Base-by-base conservation (phyloP, 345 rosid genomes). In the Iberis pinnata region DNA sequence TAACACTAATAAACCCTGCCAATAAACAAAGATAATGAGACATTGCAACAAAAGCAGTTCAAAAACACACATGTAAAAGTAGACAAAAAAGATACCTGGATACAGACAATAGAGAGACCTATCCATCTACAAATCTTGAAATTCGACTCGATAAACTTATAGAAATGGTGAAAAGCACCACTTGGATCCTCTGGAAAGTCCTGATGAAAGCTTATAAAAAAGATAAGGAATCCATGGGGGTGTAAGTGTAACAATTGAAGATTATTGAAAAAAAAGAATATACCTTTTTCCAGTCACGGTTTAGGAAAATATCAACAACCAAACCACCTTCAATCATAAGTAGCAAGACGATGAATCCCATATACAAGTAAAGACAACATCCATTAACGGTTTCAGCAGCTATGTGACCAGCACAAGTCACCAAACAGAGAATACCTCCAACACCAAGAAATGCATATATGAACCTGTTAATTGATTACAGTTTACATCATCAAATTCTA, bases 361-460 rank as follows among this genome's bases (percentile, higher is more conserved):
- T 87, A 58, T 87, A 90, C 96, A 81, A 53, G 75, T 76, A 92
- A 69, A 92, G 88, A 76, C 93, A 92, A 65, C 85, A 85, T 45
- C 88, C 84, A 60, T 81, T 79, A 14, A 75, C 81, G 57, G 95
- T 92, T 63, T 78, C 89, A 33, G 95, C 90, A 61, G 88, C 93
- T 64, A 83, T 69, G 67, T 92, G 98, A 12, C 97, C 97, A 9
- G 71, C 65, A 67, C 88, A 80, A 61, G 95, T 77, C 68, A 88
- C 71, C 47, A 80, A 60, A 68, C 93, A 81, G 46, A 92, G 68
- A 69, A 65, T 19, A 15, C 78, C 64, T 12, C 97, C 95, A 27
- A 77, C 73, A 43, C 84, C 81, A 65, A 92, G 83, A 68, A 79
- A 72, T 24, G 81, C 43, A 76, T 77, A 88, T 44, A 88, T 80